Percentiles rank a stretch among this genome's conserved stretches.
These are phyloP conservation scores for Anthostomella pinea DNA, from an alignment of 2,329 filamentous ascomycete genomes.

Conservation along the genomic window DNA sequence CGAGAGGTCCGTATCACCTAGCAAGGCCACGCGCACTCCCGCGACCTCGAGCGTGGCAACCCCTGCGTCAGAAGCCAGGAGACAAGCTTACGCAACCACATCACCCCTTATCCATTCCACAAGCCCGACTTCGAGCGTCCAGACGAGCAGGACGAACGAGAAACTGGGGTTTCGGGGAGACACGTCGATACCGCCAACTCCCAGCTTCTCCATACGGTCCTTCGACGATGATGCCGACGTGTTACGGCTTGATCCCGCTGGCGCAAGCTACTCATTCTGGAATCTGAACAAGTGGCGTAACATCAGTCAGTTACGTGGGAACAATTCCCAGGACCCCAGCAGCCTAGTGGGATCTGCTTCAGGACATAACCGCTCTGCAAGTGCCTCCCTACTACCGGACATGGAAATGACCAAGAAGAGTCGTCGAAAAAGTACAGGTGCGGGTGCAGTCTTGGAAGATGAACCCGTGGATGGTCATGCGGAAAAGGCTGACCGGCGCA, in stretches of 20 bases:
- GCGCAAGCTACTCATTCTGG: constrained; percentile 52
- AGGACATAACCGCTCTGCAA: constrained; percentile 14
- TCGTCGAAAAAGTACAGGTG: constrained; percentile 20
- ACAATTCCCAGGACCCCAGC: not conserved
- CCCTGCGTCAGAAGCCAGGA: constrained; percentile 45
- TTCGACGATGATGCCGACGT: constrained; percentile 39
- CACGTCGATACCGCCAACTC: constrained; percentile 44
- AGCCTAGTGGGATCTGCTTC: not conserved
- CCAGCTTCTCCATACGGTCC: constrained; percentile 52
- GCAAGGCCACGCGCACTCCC: constrained; percentile 39
- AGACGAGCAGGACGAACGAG: constrained; percentile 19
- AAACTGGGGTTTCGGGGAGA: constrained; percentile 15
- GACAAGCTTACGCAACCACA: constrained; percentile 39
- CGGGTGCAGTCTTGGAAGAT: constrained; percentile 2
- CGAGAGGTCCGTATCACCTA: constrained; percentile 56
- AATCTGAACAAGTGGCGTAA: constrained; percentile 54
- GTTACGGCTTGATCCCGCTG: constrained; percentile 36
- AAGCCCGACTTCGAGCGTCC: constrained; percentile 41
- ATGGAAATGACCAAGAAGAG: constrained; percentile 6
- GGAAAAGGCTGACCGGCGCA: constrained; percentile 18
- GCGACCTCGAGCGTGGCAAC: constrained; percentile 37
- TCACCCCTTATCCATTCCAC: constrained; percentile 25
- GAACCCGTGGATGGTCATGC: constrained; percentile 3
- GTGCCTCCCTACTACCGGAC: constrained; percentile 12
- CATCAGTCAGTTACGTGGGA: constrained; percentile 12